A percentile compares a stretch with the other conserved stretches of the same genome.
Evolutionary conservation across 2,329 filamentous ascomycete genomes (phyloP).

Genomic region (Calonectria pseudoreteaudii): DNA sequence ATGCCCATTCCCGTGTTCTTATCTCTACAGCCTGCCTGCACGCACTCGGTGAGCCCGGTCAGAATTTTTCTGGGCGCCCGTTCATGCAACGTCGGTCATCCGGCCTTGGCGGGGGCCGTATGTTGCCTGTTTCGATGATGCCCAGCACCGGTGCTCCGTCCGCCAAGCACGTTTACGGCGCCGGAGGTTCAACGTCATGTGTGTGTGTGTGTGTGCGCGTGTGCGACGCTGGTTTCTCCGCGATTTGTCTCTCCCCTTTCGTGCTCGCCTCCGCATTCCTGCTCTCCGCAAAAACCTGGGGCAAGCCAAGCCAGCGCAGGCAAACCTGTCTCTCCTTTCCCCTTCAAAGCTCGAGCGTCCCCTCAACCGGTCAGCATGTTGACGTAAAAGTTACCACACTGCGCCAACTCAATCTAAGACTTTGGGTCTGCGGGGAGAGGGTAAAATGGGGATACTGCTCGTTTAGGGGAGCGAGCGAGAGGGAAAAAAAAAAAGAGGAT

Average conservation of each 20-base stretch:
- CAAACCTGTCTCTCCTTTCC: not conserved
- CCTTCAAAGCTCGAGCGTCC: not conserved
- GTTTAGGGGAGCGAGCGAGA: not conserved
- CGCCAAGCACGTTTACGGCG: not conserved
- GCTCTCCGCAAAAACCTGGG: conserved; percentile 11
- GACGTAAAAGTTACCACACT: conserved; percentile 26
- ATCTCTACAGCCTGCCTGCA: not conserved
- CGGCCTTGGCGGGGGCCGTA: conserved; percentile 17
- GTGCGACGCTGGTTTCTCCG: not conserved
- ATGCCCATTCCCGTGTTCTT: not conserved
- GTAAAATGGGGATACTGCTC: not conserved
- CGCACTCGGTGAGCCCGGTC: conserved; percentile 16
- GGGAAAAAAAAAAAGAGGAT: not conserved
- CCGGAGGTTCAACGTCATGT: not conserved
- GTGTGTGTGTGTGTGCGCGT: not conserved
- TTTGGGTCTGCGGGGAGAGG: conserved; percentile 14
- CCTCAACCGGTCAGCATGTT: conserved; percentile 17
- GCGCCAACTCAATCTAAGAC: conserved; percentile 26
- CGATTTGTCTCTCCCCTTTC: not conserved
- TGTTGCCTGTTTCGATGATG: not conserved
- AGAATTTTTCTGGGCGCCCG: conserved; percentile 15
- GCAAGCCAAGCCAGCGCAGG: not conserved
- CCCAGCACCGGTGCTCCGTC: conserved; percentile 5
- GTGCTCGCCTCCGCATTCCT: not conserved
- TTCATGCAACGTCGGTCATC: conserved; percentile 12